Evolutionary conservation across 352 stramenopile genomes (phyloP).

Genomic region (Elongisporangium undulatum): DNA sequence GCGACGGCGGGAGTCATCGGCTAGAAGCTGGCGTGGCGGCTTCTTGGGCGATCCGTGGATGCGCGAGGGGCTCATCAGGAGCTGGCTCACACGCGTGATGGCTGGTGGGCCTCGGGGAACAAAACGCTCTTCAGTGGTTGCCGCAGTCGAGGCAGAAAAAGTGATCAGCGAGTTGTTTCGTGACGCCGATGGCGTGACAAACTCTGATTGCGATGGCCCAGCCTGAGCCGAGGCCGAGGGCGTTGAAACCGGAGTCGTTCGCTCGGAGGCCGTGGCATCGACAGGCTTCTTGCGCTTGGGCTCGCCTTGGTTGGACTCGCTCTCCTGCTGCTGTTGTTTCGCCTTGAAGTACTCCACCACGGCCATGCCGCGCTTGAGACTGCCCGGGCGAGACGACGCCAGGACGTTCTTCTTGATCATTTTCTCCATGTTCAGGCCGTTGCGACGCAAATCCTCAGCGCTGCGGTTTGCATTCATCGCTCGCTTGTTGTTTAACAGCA

Average conservation of each 20-base stretch:
- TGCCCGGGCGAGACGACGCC: slow-evolving; percentile 32
- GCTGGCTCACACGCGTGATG: slow-evolving; percentile 8
- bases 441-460: slow-evolving; percentile 54
- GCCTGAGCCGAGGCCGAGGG: neutral
- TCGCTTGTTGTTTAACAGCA: slow-evolving; percentile 9
- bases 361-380: slow-evolving; percentile 62
- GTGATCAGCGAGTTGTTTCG: neutral
- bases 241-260: neutral
- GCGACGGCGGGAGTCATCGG: neutral
- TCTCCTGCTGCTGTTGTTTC: slow-evolving; percentile 45
- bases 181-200: neutral
- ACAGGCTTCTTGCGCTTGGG: slow-evolving; percentile 18
- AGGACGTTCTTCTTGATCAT: slow-evolving; percentile 86
- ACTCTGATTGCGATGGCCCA: neutral
- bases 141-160: neutral
- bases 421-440: slow-evolving; percentile 77
- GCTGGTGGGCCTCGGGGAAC: neutral
- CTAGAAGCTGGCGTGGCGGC: slow-evolving; percentile 7
- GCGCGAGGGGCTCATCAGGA: slow-evolving; percentile 27
- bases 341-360: slow-evolving; percentile 76
- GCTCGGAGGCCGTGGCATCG: neutral
- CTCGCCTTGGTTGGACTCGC: slow-evolving; percentile 14
- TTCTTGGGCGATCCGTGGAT: slow-evolving; percentile 29
- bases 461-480: slow-evolving; percentile 10
- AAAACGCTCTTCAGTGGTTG: neutral